Percentiles rank a stretch among this genome's conserved stretches.
phyloP scores from a whole-genome alignment of 805 yeast genomes.

The Starmera dryadoides region DNA sequence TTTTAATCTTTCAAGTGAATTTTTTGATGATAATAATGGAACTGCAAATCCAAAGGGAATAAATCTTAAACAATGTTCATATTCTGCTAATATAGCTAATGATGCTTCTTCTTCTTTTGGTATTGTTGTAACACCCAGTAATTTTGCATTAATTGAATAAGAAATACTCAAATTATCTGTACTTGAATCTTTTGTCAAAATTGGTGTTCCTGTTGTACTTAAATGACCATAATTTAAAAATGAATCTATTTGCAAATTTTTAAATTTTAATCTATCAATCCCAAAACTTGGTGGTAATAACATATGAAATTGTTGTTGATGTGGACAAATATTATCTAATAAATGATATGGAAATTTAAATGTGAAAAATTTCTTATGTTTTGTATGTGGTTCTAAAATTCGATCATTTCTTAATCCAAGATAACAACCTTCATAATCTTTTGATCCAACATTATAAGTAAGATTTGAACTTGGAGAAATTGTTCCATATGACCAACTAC shows the following conservation, averaged over 20 bases:
- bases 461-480: constrained; percentile 45
- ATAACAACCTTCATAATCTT: constrained; percentile 40
- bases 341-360: constrained; percentile 50
- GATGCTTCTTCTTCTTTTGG: constrained; percentile 14
- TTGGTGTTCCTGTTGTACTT: constrained; percentile 45
- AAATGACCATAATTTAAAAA: constrained; percentile 43
- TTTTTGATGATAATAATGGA: constrained; percentile 12
- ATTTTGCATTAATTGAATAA: constrained; percentile 49
- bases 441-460: constrained; percentile 34
- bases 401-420: constrained; percentile 45
- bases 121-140: constrained; percentile 37
- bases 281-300: constrained; percentile 35
- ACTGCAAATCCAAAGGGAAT: constrained; percentile 31
- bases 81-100: constrained; percentile 26
- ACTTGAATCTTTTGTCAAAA: constrained; percentile 42
- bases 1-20: constrained; percentile 6
- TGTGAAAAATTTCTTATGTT: constrained; percentile 51
- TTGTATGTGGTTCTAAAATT: constrained; percentile 38
- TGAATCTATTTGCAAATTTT: constrained; percentile 23
- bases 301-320: constrained; percentile 31
- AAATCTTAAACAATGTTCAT: constrained; percentile 29
- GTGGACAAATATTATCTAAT: constrained; percentile 45
- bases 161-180: constrained; percentile 39
- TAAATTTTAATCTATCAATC: constrained; percentile 24
- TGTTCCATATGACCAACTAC: constrained; percentile 44